A percentile compares a stretch with the other conserved stretches of the same genome.
Evolutionary conservation across 176 grass and related monocot genomes (phyloP).

Genomic region (Musa beccarii): DNA sequence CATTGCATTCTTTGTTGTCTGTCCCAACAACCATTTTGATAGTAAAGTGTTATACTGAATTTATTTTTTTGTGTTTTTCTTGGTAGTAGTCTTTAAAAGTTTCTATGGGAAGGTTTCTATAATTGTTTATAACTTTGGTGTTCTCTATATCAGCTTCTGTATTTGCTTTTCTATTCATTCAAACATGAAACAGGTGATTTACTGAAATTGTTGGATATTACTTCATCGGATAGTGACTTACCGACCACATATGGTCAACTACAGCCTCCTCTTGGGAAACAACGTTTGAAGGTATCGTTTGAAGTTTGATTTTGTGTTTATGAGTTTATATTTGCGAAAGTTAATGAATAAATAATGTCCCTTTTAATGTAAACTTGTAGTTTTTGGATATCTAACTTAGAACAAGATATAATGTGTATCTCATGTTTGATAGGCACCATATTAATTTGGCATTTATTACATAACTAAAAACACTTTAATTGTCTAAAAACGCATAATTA

Average conservation of each 20-base stretch:
- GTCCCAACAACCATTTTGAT: too few relatives aligned
- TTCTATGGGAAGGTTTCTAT: too few relatives aligned
- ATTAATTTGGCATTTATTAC: background rate
- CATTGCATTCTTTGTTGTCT: too few relatives aligned
- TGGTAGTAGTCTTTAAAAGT: too few relatives aligned
- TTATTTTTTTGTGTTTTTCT: too few relatives aligned
- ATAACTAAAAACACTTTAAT: background rate
- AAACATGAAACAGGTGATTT: constrained; percentile 50
- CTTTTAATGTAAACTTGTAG: background rate
- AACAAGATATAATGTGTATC: background rate
- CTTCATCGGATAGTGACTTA: constrained; percentile 47
- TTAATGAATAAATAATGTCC: background rate
- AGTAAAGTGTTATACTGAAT: too few relatives aligned
- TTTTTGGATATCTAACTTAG: background rate
- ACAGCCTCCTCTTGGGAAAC: constrained; percentile 73
- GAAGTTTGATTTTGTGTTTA: background rate
- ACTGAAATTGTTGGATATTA: constrained; percentile 76
- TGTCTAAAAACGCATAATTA: background rate
- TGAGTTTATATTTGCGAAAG: background rate
- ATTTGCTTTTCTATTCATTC: background rate
- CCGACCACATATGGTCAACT: constrained; percentile 62
- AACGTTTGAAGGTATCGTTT: constrained; percentile 62
- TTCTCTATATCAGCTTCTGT: background rate
- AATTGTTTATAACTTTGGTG: too few relatives aligned
- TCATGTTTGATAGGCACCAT: background rate